A percentile compares a stretch with the other conserved stretches of the same genome.
phyloP scores from a whole-genome alignment of 2,329 filamentous ascomycete species.

The Ascochyta koolunga region DNA sequence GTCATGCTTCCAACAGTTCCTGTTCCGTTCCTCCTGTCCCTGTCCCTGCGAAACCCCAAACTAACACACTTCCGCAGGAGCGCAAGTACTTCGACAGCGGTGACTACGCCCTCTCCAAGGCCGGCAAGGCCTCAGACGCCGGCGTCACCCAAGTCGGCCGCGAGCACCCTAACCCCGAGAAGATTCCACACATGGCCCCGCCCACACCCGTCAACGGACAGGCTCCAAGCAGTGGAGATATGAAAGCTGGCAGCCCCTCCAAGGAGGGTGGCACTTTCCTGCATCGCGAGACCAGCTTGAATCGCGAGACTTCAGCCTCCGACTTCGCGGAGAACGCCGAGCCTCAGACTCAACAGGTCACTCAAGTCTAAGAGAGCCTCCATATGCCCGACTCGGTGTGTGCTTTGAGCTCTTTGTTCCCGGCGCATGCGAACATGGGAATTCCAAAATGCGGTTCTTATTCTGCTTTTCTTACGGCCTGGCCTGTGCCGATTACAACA shows the following conservation, averaged over 20 bases:
- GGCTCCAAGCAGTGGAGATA: conserved; percentile 30
- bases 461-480: conserved; percentile 4
- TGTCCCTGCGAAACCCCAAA: neutral
- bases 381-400: neutral
- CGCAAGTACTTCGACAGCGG: conserved; percentile 97
- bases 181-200: conserved; percentile 86
- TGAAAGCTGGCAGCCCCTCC: conserved; percentile 74
- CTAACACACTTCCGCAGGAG: conserved; percentile 60
- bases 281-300: conserved; percentile 78
- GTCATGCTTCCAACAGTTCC: conserved; percentile 3
- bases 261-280: conserved; percentile 85
- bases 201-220: conserved; percentile 56
- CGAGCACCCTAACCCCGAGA: conserved; percentile 92
- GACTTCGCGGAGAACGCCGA: conserved; percentile 58
- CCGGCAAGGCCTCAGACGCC: conserved; percentile 92
- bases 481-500: conserved; percentile 7
- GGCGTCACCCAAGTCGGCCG: conserved; percentile 93
- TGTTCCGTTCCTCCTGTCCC: too few relatives aligned
- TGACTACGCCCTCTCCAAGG: conserved; percentile 95
- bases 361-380: conserved; percentile 5
- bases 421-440: neutral
- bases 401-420: neutral
- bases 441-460: neutral
- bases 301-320: conserved; percentile 75
- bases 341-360: conserved; percentile 8